phyloP scores from a whole-genome alignment of 2,329 filamentous ascomycete species.

The Arthroderma sp. region DNA sequence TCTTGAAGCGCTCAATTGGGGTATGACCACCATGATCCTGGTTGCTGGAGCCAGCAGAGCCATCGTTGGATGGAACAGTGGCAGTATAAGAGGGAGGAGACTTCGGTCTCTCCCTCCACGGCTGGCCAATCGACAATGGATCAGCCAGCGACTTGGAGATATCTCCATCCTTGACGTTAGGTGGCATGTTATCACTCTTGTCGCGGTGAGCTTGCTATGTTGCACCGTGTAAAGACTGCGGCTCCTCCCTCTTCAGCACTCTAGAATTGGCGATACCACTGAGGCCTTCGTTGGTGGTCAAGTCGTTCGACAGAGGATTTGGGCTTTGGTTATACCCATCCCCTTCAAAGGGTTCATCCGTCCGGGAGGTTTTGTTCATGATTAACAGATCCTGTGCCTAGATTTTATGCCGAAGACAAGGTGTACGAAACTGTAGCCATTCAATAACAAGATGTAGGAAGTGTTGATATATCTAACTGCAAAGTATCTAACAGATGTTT shows the following conservation, averaged over 20 bases:
- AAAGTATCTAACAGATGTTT: neutral
- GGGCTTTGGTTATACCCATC: slow-evolving; percentile 52
- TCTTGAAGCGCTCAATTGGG: slow-evolving; percentile 10
- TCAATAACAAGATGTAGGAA: neutral
- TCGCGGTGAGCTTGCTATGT: neutral
- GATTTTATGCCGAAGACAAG: no score
- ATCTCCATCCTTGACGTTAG: neutral
- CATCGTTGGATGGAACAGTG: neutral
- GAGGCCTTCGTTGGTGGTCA: slow-evolving; percentile 51
- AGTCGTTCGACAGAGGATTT: slow-evolving; percentile 44
- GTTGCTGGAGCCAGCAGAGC: neutral
- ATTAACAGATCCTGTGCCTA: neutral
- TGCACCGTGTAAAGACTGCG: slow-evolving; percentile 11
- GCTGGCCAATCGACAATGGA: neutral
- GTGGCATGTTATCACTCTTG: no score
- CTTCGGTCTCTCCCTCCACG: neutral
- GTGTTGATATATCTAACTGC: neutral
- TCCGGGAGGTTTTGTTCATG: slow-evolving; percentile 57
- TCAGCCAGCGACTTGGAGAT: neutral
- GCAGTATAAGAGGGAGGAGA: neutral
- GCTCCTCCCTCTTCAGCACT: slow-evolving; percentile 36
- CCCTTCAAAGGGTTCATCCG: slow-evolving; percentile 43
- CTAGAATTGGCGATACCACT: slow-evolving; percentile 49
- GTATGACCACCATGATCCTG: neutral
- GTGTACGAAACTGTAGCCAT: no score